Evolutionary conservation across 2,329 filamentous ascomycete genomes (phyloP), one percentile per base, ranked within the genome.

Genomic region (Xylaria sp.): DNA sequence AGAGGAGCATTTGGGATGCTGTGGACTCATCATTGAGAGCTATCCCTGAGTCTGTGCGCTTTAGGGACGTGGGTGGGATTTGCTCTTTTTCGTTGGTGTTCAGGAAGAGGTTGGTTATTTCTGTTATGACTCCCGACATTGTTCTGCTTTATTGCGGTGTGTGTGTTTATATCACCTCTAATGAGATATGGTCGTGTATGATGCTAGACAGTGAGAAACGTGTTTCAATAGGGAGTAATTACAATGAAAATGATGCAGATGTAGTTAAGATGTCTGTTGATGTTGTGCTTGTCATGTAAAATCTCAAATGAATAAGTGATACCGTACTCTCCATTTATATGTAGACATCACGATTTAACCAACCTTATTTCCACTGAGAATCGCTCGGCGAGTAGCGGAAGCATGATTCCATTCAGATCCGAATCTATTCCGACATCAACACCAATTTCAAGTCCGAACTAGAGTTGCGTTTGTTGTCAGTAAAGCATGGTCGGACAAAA

Each of bases 1-100:
- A 61, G 7, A 75, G 64, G 1, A 66, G 64, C 63, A 74, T 72
- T 41, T 58, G 25, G 10, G 31, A 12, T 8, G 67, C 56, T 46
- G 43, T 46, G 18, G 43, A 2, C 56, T 23, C 10, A 13, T 57
- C 52, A 43, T 36, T 15, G 25, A 64, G 48, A 2, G 7, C 43
- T 41, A 64, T 33, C 33, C 18, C 54, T 36, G 62, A 58, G 33
- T 71, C 55, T 13, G 55, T 39, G 36, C 10, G 52, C 2, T 56
- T 60, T 5, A 4, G 39, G 39, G 15, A 1, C 8, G 15, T 0
- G 31, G 8, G 23, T 8, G 7, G 39, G 6, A 5, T 31, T 25
- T 33, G 39, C 3, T 25, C 23, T 4, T 6, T 20, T 43, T 46
- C 8, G 8, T 43, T 46, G 10, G 20, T 4, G 3, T 23, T 48